phyloP scores from a whole-genome alignment of 1,284 basidiomycete species.

The Megacollybia platyphylla region DNA sequence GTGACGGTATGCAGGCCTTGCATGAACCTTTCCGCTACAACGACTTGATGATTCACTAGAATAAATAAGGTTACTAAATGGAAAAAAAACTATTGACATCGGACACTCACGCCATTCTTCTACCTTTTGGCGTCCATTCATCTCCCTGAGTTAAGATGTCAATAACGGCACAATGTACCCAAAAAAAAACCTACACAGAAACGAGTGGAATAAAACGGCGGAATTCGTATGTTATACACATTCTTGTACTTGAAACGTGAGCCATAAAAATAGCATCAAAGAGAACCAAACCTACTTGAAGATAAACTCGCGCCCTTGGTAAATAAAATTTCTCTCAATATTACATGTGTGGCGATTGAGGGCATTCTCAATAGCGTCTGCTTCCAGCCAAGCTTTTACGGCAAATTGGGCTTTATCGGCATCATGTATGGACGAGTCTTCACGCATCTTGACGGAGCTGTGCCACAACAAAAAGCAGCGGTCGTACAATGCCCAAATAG shows the following conservation, averaged over 20 bases:
- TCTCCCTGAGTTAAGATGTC: constrained; percentile 21
- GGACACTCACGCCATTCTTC: constrained; percentile 58
- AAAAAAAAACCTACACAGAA: constrained; percentile 31
- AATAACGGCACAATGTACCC: not conserved
- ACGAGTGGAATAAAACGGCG: constrained; percentile 50
- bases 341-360: constrained; percentile 53
- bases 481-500: constrained; percentile 61
- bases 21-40: constrained; percentile 47
- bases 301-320: constrained; percentile 57
- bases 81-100: constrained; percentile 6
- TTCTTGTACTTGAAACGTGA: constrained; percentile 37
- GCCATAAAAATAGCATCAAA: constrained; percentile 1
- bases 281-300: constrained; percentile 42
- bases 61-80: constrained; percentile 6
- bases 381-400: constrained; percentile 58
- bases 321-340: constrained; percentile 54
- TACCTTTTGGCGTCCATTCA: constrained; percentile 43
- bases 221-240: constrained; percentile 60
- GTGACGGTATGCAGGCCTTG: constrained; percentile 49
- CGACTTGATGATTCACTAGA: constrained; percentile 50
- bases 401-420: constrained; percentile 48
- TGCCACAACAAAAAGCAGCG: constrained; percentile 63
- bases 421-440: constrained; percentile 24
- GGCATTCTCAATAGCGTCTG: constrained; percentile 49
- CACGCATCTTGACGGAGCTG: constrained; percentile 46